Percentiles rank a stretch among this genome's conserved stretches.
Evolutionary conservation across 371 early-diverging fungal genomes (phyloP).

Genomic region (Vairimorpha apis): DNA sequence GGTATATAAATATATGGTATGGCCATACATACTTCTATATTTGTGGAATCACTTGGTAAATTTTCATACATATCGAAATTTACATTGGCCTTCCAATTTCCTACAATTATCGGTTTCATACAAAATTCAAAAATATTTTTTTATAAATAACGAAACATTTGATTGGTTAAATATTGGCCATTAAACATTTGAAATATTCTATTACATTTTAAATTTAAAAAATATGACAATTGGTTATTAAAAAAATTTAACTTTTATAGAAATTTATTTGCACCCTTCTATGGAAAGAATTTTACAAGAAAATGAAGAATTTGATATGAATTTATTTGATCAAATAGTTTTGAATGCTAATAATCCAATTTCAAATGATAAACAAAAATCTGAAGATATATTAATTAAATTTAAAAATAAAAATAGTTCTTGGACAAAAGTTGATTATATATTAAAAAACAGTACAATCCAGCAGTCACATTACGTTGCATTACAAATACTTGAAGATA

Average conservation of each 20-base stretch:
- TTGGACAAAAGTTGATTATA: slow-evolving; percentile 85
- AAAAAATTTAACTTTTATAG: too few relatives aligned
- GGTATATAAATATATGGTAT: slow-evolving; percentile 82
- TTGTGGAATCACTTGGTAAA: slow-evolving; percentile 7
- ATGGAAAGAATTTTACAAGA: slow-evolving; percentile 61
- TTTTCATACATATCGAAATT: slow-evolving; percentile 27
- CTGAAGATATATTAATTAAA: slow-evolving; percentile 67
- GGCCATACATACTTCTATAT: slow-evolving; percentile 83
- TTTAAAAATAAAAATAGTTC: slow-evolving; percentile 91
- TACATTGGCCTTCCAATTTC: slow-evolving; percentile 61
- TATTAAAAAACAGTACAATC: slow-evolving; percentile 74
- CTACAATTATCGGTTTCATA: slow-evolving; percentile 49
- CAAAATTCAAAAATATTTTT: too few relatives aligned
- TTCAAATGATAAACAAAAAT: slow-evolving; percentile 32
- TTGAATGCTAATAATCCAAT: slow-evolving; percentile 32
- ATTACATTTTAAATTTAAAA: too few relatives aligned
- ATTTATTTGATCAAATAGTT: slow-evolving; percentile 58
- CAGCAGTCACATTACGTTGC: slow-evolving; percentile 84
- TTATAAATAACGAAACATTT: too few relatives aligned
- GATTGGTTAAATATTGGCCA: too few relatives aligned
- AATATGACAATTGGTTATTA: too few relatives aligned
- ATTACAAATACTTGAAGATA: slow-evolving; percentile 83
- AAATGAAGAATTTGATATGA: slow-evolving; percentile 54
- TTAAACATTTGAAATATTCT: too few relatives aligned
- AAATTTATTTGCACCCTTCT: slow-evolving; percentile 6